Conservation (phyloP, 2,329 filamentous ascomycete species). For the Tolypocladium tropicale region DNA sequence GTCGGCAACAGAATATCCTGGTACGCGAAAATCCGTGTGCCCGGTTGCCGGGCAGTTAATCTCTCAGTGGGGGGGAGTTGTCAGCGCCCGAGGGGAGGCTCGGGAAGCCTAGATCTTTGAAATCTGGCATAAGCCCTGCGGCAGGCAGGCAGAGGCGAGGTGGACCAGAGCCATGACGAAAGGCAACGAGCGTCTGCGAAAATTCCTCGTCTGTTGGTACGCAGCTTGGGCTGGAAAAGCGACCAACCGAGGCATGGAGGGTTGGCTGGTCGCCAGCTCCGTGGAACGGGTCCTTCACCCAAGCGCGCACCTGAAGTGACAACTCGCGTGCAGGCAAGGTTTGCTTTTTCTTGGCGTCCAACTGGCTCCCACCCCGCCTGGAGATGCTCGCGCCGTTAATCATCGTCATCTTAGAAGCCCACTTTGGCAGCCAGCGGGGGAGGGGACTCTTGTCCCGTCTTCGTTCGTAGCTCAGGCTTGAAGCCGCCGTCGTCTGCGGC, state of each 20-base stretch:
- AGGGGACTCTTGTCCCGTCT: not conserved
- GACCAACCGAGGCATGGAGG: not conserved
- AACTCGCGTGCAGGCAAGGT: conserved; percentile 10
- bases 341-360: conserved; percentile 8
- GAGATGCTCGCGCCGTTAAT: conserved; percentile 5
- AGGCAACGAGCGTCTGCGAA: not conserved
- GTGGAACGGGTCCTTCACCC: not conserved
- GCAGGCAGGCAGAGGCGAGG: not conserved
- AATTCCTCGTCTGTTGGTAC: not conserved
- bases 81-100: no score
- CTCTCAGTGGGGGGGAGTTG: not conserved
- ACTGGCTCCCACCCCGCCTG: not conserved
- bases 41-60: not conserved
- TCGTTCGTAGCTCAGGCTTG: not conserved
- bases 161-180: not conserved
- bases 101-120: not conserved
- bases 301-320: conserved; percentile 9
- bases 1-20: not conserved
- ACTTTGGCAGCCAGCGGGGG: not conserved
- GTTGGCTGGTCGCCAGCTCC: not conserved
- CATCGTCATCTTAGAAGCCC: not conserved
- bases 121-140: not conserved
- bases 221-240: not conserved
- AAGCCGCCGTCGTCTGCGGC: not conserved
- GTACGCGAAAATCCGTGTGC: not conserved